phyloP scores from a whole-genome alignment of 306 rosid species.

The Echinosophora koreensis region DNA sequence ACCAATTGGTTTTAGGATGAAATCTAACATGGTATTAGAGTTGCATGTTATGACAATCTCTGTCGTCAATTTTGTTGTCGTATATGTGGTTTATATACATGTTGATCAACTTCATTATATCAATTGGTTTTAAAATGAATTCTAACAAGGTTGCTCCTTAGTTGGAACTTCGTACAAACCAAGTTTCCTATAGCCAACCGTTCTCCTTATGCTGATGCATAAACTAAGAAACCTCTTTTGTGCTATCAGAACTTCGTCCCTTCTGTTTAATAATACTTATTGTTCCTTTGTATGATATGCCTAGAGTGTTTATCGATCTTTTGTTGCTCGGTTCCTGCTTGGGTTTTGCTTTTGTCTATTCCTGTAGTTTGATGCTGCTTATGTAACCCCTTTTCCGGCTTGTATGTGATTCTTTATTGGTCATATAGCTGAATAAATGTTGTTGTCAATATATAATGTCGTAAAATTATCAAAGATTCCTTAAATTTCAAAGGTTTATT shows the following conservation, averaged over 20 bases:
- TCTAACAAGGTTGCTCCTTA: background rate
- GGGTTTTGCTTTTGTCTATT: conserved; percentile 18
- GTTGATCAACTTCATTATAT: no score
- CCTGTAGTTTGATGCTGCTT: conserved; percentile 31
- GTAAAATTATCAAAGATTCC: background rate
- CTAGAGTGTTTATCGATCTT: background rate
- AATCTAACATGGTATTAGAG: no score
- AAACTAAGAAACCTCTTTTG: background rate
- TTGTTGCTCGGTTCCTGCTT: background rate
- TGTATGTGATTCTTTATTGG: background rate
- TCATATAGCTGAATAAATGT: background rate
- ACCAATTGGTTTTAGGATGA: no score
- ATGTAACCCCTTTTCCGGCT: background rate
- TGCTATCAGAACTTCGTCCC: background rate
- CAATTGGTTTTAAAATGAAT: no score
- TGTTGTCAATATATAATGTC: background rate
- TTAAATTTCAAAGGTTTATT: background rate
- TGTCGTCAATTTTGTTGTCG: no score
- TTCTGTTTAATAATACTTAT: background rate
- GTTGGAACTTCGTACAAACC: background rate
- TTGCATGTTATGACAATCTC: no score
- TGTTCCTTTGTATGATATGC: conserved; percentile 8
- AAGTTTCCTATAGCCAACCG: background rate
- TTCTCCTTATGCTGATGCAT: background rate
- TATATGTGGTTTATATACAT: no score